phyloP scores from a whole-genome alignment of 345 rosid species.

The Camelina neglecta region DNA sequence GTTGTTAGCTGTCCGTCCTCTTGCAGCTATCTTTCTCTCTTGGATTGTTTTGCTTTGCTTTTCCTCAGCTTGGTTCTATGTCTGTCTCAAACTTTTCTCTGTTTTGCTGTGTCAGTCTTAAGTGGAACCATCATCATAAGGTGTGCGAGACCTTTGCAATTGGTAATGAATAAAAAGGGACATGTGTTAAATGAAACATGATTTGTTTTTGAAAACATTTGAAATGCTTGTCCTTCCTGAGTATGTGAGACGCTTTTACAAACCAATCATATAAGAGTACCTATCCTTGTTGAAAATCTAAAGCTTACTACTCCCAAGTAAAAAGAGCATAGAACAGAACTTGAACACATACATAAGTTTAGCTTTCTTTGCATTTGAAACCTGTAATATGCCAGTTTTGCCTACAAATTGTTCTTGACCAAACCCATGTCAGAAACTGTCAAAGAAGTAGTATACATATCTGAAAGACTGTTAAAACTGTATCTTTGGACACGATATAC shows the following conservation, averaged over 20 bases:
- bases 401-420: background rate
- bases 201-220: background rate
- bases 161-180: conserved; percentile 28
- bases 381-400: background rate
- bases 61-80: conserved; percentile 17
- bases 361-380: background rate
- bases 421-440: background rate
- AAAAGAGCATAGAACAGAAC: too few relatives aligned
- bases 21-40: conserved; percentile 29
- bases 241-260: background rate
- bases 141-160: conserved; percentile 13
- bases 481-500: background rate
- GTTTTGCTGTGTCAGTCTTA: conserved; percentile 23
- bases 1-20: conserved; percentile 25
- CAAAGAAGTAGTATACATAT: background rate
- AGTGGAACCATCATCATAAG: conserved; percentile 25
- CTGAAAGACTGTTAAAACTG: background rate
- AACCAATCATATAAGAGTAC: background rate
- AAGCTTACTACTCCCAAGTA: too few relatives aligned
- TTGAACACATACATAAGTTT: too few relatives aligned
- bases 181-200: background rate
- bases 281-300: too few relatives aligned
- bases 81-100: conserved; percentile 16
- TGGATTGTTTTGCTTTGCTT: conserved; percentile 29
- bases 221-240: background rate